A percentile compares a stretch with the other conserved stretches of the same genome.
Conservation (phyloP, 306 rosid genomes). For the Benincasa hispida region DNA sequence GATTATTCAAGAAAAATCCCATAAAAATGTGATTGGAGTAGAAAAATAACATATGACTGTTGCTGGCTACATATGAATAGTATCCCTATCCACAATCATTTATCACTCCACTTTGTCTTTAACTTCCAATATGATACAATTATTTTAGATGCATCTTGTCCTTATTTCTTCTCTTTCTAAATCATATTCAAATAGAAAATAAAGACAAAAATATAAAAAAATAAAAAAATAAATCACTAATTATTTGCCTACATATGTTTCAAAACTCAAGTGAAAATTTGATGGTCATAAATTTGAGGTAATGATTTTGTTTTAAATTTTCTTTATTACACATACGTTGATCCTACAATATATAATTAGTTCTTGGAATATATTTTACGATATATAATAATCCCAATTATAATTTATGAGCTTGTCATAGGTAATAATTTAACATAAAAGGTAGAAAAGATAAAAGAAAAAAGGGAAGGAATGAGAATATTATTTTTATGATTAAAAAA, state of each 20-base stretch:
- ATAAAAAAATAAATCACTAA: not conserved
- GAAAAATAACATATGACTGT: not conserved
- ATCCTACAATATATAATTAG: no score
- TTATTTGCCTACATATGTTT: not conserved
- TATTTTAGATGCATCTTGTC: not conserved
- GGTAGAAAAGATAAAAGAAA: not conserved
- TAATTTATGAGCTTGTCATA: not conserved
- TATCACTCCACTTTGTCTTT: not conserved
- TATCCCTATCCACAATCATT: conserved; percentile 1
- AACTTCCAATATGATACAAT: not conserved
- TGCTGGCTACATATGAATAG: not conserved
- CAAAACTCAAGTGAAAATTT: not conserved
- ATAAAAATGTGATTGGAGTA: not conserved
- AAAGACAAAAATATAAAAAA: no score
- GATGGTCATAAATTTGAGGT: not conserved
- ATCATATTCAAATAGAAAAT: not conserved
- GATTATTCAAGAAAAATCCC: not conserved
- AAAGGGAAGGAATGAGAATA: no score
- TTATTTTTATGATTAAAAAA: not conserved
- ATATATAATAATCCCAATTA: no score
- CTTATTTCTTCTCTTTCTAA: not conserved
- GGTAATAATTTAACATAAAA: not conserved
- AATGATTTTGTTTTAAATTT: no score
- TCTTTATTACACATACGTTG: no score
- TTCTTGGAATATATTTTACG: no score